A percentile compares a stretch with the other conserved stretches of the same genome.
Conservation (phyloP, 208 protist genomes). For the Herpetomonas tarakana region DNA sequence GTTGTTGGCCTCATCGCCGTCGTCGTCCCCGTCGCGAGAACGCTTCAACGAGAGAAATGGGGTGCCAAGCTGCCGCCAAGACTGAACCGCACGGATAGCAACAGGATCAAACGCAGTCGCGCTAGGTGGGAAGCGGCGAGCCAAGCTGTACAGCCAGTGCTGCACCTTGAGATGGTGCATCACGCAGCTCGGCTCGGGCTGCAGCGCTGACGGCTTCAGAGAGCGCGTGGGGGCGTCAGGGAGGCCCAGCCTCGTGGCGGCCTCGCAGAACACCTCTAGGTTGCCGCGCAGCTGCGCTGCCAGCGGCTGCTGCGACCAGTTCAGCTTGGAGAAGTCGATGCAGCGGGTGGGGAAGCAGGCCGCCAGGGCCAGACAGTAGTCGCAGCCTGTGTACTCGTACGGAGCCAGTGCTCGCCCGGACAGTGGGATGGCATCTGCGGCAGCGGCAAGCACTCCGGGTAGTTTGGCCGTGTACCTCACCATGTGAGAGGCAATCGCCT, state of each 20-base stretch:
- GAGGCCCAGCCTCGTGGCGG: slow-evolving; percentile 29
- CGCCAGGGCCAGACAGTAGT: slow-evolving; percentile 67
- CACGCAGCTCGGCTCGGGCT: slow-evolving; percentile 28
- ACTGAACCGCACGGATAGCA: slow-evolving; percentile 36
- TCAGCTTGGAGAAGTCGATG: slow-evolving; percentile 49
- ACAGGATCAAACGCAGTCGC: slow-evolving; percentile 32
- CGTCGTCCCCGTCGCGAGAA: slow-evolving; percentile 2
- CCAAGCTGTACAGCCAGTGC: slow-evolving; percentile 69
- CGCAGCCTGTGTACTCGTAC: slow-evolving; percentile 64
- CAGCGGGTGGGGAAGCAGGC: slow-evolving; percentile 49
- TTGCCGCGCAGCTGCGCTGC: slow-evolving; percentile 51
- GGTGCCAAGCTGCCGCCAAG: slow-evolving; percentile 44
- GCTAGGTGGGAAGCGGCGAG: slow-evolving; percentile 40
- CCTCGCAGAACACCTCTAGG: slow-evolving; percentile 51
- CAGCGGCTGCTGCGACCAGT: slow-evolving; percentile 54
- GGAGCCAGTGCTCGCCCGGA: slow-evolving; percentile 13
- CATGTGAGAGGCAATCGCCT: slow-evolving; percentile 46
- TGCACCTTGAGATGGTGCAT: slow-evolving; percentile 69
- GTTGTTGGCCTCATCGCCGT: no score
- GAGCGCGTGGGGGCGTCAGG: slow-evolving; percentile 38
- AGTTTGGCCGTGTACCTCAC: slow-evolving; percentile 32
- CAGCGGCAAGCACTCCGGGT: slow-evolving; percentile 5
- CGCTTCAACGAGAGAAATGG: slow-evolving; percentile 29
- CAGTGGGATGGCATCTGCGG: no score
- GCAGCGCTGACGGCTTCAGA: slow-evolving; percentile 42